A percentile compares a stretch with the other conserved stretches of the same genome.
Conservation (phyloP, 78 protist species). For the Dictyostelium discoideum region DNA sequence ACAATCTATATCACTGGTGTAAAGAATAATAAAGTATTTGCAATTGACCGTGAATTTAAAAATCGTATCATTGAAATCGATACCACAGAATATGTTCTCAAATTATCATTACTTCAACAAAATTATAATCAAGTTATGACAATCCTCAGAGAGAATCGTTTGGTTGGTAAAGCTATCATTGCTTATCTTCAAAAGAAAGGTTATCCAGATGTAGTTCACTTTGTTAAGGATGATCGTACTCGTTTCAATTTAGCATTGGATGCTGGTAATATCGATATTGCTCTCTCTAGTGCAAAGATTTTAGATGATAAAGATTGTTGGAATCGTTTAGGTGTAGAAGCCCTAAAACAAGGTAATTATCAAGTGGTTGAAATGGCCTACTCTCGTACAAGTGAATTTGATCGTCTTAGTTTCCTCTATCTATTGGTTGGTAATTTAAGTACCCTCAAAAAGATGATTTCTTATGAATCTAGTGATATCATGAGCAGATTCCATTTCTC, state of each 20-base stretch:
- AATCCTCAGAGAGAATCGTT: slow-evolving; percentile 82
- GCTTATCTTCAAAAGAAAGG: slow-evolving; percentile 95
- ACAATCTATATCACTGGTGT: slow-evolving; percentile 93
- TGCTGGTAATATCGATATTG: slow-evolving; percentile 97
- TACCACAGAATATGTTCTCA: slow-evolving; percentile 93
- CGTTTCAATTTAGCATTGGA: slow-evolving; percentile 98
- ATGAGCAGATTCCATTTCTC: slow-evolving; percentile 93
- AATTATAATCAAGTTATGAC: slow-evolving; percentile 87
- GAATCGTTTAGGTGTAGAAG: slow-evolving; percentile 92
- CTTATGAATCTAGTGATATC: slow-evolving; percentile 89
- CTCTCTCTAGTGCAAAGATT: slow-evolving; percentile 89
- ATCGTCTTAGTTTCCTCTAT: slow-evolving; percentile 95
- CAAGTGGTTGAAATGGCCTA: slow-evolving; percentile 96
- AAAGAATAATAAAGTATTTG: slow-evolving; percentile 77
- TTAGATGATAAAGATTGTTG: slow-evolving; percentile 94
- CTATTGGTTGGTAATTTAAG: slow-evolving; percentile 95
- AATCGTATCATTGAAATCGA: slow-evolving; percentile 88
- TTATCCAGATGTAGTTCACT: slow-evolving; percentile 89
- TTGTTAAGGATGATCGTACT: slow-evolving; percentile 96
- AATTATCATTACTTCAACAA: slow-evolving; percentile 89
- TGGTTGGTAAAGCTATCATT: slow-evolving; percentile 95
- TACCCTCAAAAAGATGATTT: slow-evolving; percentile 93
- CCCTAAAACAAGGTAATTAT: slow-evolving; percentile 95
- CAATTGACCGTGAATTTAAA: slow-evolving; percentile 94
- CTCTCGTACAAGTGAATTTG: slow-evolving; percentile 90